Percentiles rank a stretch among this genome's conserved stretches.
These are phyloP conservation scores for Colletotrichum lini DNA, from an alignment of 2,329 filamentous ascomycete species.

Conservation along the genomic window DNA sequence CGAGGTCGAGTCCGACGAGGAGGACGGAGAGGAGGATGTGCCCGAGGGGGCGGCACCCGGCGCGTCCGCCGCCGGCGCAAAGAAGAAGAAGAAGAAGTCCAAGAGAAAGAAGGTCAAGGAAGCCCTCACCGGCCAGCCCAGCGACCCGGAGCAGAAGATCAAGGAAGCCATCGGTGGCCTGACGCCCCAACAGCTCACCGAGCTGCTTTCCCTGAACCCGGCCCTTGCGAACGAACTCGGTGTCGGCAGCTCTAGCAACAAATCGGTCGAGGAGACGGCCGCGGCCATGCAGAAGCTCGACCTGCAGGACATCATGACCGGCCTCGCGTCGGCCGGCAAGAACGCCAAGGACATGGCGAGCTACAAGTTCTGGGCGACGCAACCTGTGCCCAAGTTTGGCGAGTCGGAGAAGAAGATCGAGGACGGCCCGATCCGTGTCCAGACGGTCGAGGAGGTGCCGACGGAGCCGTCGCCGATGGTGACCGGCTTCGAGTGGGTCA, in stretches of 20 bases:
- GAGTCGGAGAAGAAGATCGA: constrained; percentile 68
- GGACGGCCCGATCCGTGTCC: constrained; percentile 88
- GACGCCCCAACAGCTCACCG: constrained; percentile 70
- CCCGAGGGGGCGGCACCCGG: constrained; percentile 57
- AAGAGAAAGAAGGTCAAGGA: constrained; percentile 74
- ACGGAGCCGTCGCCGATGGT: constrained; percentile 83
- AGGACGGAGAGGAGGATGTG: constrained; percentile 60
- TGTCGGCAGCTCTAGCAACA: constrained; percentile 53
- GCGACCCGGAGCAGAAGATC: constrained; percentile 56
- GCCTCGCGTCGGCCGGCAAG: constrained; percentile 83
- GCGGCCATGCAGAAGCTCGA: constrained; percentile 74
- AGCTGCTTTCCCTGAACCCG: constrained; percentile 81
- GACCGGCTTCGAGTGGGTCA: constrained; percentile 93
- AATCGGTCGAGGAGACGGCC: constrained; percentile 60
- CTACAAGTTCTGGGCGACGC: constrained; percentile 99
- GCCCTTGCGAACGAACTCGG: constrained; percentile 74
- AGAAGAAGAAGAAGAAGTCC: constrained; percentile 76
- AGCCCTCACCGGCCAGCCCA: constrained; percentile 54
- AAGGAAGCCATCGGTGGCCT: constrained; percentile 69
- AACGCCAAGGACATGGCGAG: constrained; percentile 96
- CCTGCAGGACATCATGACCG: constrained; percentile 81
- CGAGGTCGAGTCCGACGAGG: constrained; percentile 63
- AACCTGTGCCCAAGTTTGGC: constrained; percentile 91
- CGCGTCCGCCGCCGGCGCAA: constrained; percentile 49
- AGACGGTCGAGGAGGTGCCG: constrained; percentile 83